Evolutionary conservation across 805 yeast species (phyloP), one percentile per base, ranked within the genome.

Genomic region (Yamadazyma paraphyllophila): DNA sequence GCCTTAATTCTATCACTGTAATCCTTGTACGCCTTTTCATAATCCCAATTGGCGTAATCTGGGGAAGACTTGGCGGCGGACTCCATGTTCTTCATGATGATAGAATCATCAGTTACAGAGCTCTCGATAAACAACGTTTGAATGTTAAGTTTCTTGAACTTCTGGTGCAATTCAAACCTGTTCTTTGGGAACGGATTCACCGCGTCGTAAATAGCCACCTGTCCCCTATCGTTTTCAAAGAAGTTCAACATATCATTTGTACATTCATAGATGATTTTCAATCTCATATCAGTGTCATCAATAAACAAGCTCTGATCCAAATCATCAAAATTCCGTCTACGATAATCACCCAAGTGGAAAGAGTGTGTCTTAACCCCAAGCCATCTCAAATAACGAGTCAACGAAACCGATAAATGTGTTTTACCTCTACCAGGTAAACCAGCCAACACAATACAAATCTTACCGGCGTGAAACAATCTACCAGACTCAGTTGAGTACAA

Each of bases 381-480:
- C 99, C 99, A 94, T 57, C 97, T 78, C 54, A 95, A 73, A 63
- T 91, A 94, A 47, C 99, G 78, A 3, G 97, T 89, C 52, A 94
- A 74, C 11, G 96, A 84, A 33, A 92, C 97, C 5, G 97, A 85
- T 41, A 92, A 73, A 61, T 90, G 89, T 1, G 99, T 94, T 62
- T 94, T 94, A 2, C 98, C 97, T 39, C 98, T 77, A 1, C 97
- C 98, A 2, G 99, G 98, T 48, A 91, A 73, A 0, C 99, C 99
- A 4, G 88, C 92, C 54, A 94, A 75, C 3, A 86, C 88, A 43
- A 94, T 85, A 56, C 96, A 81, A 36, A 94, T 82, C 57, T 88
- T 87, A 3, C 99, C 99, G 4, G 99, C 98, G 59, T 94, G 98
- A 69, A 88, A 94, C 56, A 94, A 73, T 52, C 89, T 78, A 0